Percentiles rank a stretch among this genome's conserved stretches.
These are phyloP conservation scores for Lasiosphaeria hispida DNA, from an alignment of 495 filamentous ascomycete genomes.

Conservation along the genomic window DNA sequence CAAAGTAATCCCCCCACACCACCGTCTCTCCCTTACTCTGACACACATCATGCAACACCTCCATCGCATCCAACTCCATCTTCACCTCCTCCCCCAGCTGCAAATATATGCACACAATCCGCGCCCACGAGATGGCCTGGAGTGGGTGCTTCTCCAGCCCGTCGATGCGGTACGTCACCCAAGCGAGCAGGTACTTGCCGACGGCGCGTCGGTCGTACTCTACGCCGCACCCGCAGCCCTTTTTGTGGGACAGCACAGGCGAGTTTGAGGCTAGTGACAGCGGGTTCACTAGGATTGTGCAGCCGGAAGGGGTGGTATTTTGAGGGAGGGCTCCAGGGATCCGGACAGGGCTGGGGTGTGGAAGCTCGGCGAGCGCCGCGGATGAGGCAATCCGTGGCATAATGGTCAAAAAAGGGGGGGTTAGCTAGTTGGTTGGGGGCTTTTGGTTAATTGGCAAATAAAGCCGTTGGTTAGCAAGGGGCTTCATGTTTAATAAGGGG, in stretches of 20 bases:
- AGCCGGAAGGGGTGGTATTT: too few species aligned
- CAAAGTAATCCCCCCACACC: background rate
- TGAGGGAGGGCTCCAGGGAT: too few species aligned
- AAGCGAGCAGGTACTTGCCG: constrained; percentile 1
- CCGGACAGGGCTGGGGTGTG: too few species aligned
- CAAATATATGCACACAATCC: background rate
- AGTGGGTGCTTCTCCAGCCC: constrained; percentile 2
- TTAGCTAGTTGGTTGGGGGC: too few species aligned
- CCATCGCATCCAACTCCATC: background rate
- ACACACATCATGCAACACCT: background rate
- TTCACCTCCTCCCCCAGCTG: background rate
- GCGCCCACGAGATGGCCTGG: constrained; percentile 3
- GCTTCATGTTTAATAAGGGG: too few species aligned
- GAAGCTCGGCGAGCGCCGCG: too few species aligned
- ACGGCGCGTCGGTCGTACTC: background rate
- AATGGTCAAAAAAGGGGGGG: too few species aligned
- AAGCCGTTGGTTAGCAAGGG: too few species aligned
- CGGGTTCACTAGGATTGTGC: too few species aligned
- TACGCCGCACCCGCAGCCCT: background rate
- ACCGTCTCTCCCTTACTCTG: background rate
- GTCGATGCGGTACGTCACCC: constrained; percentile 8
- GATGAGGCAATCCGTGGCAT: too few species aligned
- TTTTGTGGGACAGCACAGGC: background rate
- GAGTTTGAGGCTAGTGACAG: too few species aligned
- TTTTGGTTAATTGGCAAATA: too few species aligned